Base-by-base conservation (phyloP, 371 early-diverging fungal genomes). In the Catenaria anguillulae region DNA sequence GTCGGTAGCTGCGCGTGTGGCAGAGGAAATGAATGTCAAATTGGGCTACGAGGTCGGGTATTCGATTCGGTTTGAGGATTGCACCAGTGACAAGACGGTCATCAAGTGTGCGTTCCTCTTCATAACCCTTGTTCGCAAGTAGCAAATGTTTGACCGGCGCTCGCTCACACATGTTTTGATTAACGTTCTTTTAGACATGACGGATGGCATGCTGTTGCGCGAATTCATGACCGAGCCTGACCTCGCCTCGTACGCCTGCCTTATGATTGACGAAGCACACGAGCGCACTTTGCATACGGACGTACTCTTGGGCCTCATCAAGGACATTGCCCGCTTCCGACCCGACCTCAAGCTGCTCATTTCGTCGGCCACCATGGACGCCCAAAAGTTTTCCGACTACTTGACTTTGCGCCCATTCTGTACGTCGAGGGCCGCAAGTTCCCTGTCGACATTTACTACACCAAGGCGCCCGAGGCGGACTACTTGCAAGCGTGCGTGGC, bases 221-320 rank as follows among this genome's bases (percentile, higher is more conserved):
- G 99, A 99, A 73, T 93, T 96, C 69, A 83, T 98, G 78, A 92
- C 93, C 10, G 95, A 94, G 67, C 98, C 99, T 0, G 93, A 96
- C 69, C 75, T 99, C 60, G 85, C 81, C 13, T 77, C 84, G 31
- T 97, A 96, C 73, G 85, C 84, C 48, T 88, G 87, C 63, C 75
- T 98, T 65, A 95, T 99, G 72, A 93, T 99, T 61, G 99, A 99
- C 73, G 99, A 98, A 72, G 97, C 98, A 23, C 99, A 99, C 80
- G 99, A 99, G 73, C 83, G 99, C 65, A 98, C 95, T 17, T 73
- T 97, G 59, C 94, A 97, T 63, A 98, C 99, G 0, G 99, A 99
- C 71, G 61, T 99, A 54, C 67, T 99, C 61, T 89, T 99, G 76
- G 96, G 94, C 4, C 78, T 99, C 34, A 84, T 99, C 64, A 97